Evolutionary conservation across 345 rosid species (phyloP).

Genomic region (Carallia pectinifolia): DNA sequence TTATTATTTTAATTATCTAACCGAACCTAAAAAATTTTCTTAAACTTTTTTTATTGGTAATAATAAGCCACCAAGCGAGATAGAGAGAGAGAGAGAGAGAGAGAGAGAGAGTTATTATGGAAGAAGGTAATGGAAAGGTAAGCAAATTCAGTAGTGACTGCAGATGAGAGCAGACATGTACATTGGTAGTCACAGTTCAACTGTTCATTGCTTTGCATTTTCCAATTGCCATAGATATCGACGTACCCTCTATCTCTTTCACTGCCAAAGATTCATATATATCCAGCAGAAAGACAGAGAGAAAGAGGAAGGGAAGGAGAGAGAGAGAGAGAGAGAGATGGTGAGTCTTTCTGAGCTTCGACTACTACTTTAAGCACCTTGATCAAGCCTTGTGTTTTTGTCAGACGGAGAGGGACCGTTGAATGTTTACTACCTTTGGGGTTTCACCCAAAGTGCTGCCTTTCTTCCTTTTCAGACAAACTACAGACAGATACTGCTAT

Average conservation of each 20-base stretch:
- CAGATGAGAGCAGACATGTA: constrained; percentile 32
- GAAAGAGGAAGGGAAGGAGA: background rate
- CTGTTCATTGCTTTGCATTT: constrained; percentile 31
- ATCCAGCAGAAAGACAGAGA: background rate
- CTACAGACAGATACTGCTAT: constrained; percentile 17
- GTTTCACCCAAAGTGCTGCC: constrained; percentile 41
- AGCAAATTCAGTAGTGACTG: constrained; percentile 32
- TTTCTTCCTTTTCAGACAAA: constrained; percentile 31
- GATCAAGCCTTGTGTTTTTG: constrained; percentile 16
- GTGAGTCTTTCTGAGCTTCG: constrained; percentile 30
- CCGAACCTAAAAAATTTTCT: too few species aligned
- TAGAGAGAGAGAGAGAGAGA: constrained; percentile 2
- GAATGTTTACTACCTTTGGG: constrained; percentile 39
- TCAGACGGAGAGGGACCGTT: constrained; percentile 30
- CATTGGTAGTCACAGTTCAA: constrained; percentile 39
- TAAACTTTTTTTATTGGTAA: too few species aligned
- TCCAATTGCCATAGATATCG: constrained; percentile 14
- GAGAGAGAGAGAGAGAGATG: background rate
- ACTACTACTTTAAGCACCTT: constrained; percentile 45
- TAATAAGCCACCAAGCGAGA: too few species aligned
- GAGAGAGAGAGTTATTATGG: background rate
- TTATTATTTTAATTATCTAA: too few species aligned
- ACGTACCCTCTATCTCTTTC: constrained; percentile 13
- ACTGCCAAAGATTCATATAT: background rate
- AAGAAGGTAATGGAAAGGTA: constrained; percentile 22